Base-by-base conservation (phyloP, 2,329 filamentous ascomycete species). In the Shiraia bambusicola region DNA sequence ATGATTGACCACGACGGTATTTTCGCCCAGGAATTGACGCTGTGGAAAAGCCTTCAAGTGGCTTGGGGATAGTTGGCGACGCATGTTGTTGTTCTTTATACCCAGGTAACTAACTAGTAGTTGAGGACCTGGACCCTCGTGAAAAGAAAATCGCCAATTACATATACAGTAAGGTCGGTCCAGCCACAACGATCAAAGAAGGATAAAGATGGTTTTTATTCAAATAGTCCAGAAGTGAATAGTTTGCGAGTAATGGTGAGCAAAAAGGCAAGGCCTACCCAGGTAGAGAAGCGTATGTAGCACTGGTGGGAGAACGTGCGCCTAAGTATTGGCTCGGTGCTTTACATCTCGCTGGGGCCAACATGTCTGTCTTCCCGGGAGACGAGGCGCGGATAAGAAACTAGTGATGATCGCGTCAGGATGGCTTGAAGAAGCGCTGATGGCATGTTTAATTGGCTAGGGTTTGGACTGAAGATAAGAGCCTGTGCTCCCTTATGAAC, bases 1-100 rank as follows among this genome's bases (percentile, higher is more conserved):
- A 33, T 67, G 62, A 35, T 69, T 66, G 6, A 63, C 58, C 37
- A 63, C 53, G 7, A 65, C 61, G 1, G 60, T 59, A 25, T 58
- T 45, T 15, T 56, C 50, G 22, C 50, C 57, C 29, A 63, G 35
- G 43, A 56, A 63, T 15, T 58, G 54, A 24, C 57, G 46, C 42
- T 63, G 62, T 22, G 62, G 62, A 37, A 62, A 56, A 29, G 54
- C 56, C 37, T 61, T 54, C 11, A 63, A 57, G 17, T 65, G 64
- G 14, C 57, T 56, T 22, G 64, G 64, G 37, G 60, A 57, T 37
- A 64, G 55, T 54, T 65, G 62, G 45, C 61, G 61, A 47, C 60
- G 59, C 61, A 65, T n/a, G n/a, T 63, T 34, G 44, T 50, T 37
- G 26, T 47, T 49, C 31, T 40, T 45, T 49, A 46, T 40, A 42